Evolutionary conservation across 768 basidiomycete species (phyloP), one percentile per base, ranked within the genome.

Genomic region (Lentinula aciculospora): DNA sequence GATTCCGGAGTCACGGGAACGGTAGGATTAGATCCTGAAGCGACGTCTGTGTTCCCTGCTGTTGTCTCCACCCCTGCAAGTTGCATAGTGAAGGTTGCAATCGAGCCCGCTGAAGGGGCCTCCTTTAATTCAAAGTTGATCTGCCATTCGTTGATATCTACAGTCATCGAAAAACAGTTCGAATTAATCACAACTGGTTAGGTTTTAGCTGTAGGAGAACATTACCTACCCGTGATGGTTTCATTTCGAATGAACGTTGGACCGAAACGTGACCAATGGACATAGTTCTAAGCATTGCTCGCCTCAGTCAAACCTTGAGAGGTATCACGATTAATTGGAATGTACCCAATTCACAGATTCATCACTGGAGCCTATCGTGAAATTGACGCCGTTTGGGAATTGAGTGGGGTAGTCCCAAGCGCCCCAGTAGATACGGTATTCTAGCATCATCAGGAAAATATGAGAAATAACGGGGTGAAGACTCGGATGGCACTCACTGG

Each of bases 321-420:
- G 27, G 31, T 13, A 37, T 17, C 13, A 37, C n/a, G n/a, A 23
- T 29, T 4, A 36, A 8, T 42, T 31, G 19, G 60, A 62, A 63
- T 50, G n/a, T n/a, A 44, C 32, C 37, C 64, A 69, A 46, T 69
- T 67, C 3, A 50, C 50, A 13, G 51, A 56, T 25, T 64, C 64
- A 1, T 54, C 49, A 36, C 67, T 68, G 31, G 57, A 37, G 25
- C 68, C 68, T 44, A 69, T 54, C 0, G 68, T 69, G 44, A 68
- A 69, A 55, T 69, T 69, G 1, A 68, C 68, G 23, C 68, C 68
- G 2, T 56, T 56, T 2, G 68, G 68, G 51, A 69, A 69, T 32
- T 69, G 64, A 7, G 59, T 64, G 12, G 64, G 64, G 54, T 66
- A 69, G 49, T 68, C 66, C 65, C 65, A 69, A 7, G 68, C 66